A percentile compares a stretch with the other conserved stretches of the same genome.
phyloP scores from a whole-genome alignment of 1,284 basidiomycete species.

The Meira nashicola region DNA sequence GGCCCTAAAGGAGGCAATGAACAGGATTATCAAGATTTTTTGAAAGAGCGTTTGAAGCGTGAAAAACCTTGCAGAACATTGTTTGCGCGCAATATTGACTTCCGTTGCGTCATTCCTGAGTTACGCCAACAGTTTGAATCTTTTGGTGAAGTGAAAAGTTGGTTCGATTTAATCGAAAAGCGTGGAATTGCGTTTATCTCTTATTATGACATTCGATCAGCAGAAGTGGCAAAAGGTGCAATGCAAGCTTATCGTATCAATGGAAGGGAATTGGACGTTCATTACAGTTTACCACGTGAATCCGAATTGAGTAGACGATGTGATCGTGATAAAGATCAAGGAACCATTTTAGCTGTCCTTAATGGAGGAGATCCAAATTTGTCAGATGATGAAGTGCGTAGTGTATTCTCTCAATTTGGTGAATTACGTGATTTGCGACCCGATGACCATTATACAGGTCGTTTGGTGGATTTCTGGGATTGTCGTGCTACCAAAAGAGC shows the following conservation, averaged over 20 bases:
- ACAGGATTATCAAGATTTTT: conserved; percentile 61
- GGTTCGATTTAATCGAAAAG: conserved; percentile 87
- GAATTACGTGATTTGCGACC: conserved; percentile 71
- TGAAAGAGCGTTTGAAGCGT: conserved; percentile 80
- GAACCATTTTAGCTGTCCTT: conserved; percentile 73
- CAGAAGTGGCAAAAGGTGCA: conserved; percentile 4
- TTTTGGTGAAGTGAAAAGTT: conserved; percentile 91
- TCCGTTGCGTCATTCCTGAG: conserved; percentile 66
- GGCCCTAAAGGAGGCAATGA: not conserved
- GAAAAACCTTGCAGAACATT: conserved; percentile 90
- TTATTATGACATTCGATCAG: conserved; percentile 59
- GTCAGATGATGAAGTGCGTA: conserved; percentile 74
- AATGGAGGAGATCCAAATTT: conserved; percentile 66
- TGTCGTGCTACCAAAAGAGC: conserved; percentile 66
- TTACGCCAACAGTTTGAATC: conserved; percentile 80
- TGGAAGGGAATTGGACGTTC: conserved; percentile 78
- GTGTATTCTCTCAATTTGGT: conserved; percentile 78
- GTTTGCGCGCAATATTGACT: conserved; percentile 95
- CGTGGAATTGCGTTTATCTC: conserved; percentile 97
- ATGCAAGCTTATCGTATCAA: conserved; percentile 12
- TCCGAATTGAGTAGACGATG: conserved; percentile 69
- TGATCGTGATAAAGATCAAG: conserved; percentile 85
- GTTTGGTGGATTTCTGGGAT: conserved; percentile 28
- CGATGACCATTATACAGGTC: conserved; percentile 31
- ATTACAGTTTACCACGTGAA: conserved; percentile 85